Evolutionary conservation across 805 yeast species (phyloP).

Genomic region (Geotrichum ghanense): DNA sequence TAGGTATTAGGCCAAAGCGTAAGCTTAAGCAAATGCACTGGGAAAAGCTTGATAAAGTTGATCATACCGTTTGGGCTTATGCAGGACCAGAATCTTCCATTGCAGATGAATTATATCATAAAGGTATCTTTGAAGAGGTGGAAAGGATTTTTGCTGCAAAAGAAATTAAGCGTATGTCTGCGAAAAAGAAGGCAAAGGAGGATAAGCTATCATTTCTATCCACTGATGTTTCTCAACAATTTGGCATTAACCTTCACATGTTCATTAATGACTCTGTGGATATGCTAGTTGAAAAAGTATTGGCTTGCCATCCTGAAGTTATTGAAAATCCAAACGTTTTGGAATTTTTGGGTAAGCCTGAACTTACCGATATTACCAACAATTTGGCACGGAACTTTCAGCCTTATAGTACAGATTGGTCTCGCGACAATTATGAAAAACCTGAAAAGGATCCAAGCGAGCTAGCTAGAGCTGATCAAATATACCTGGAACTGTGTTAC

Average conservation of each 20-base stretch:
- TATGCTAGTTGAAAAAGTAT: constrained; percentile 55
- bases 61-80: constrained; percentile 79
- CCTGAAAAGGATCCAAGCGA: constrained; percentile 67
- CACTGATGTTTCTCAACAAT: constrained; percentile 83
- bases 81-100: constrained; percentile 18
- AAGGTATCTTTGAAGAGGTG: constrained; percentile 74
- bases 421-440: constrained; percentile 30
- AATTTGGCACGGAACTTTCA: constrained; percentile 58
- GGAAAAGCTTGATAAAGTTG: constrained; percentile 83
- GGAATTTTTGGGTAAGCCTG: constrained; percentile 73
- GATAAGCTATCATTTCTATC: constrained; percentile 60
- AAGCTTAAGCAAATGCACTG: constrained; percentile 92
- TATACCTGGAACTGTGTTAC: constrained; percentile 71
- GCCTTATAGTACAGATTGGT: constrained; percentile 74
- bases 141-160: constrained; percentile 84
- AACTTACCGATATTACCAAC: constrained; percentile 63
- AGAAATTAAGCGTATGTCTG: constrained; percentile 40
- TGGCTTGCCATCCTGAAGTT: constrained; percentile 66
- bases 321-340: constrained; percentile 59
- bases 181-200: constrained; percentile 34
- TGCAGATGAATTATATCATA: constrained; percentile 53
- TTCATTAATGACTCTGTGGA: constrained; percentile 52
- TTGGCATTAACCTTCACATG: constrained; percentile 84
- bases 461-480: constrained; percentile 76
- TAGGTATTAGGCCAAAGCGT: constrained; percentile 42